A percentile compares a stretch with the other conserved stretches of the same genome.
Evolutionary conservation across 2,329 filamentous ascomycete genomes (phyloP).

Genomic region (Ceratocystis papillata): DNA sequence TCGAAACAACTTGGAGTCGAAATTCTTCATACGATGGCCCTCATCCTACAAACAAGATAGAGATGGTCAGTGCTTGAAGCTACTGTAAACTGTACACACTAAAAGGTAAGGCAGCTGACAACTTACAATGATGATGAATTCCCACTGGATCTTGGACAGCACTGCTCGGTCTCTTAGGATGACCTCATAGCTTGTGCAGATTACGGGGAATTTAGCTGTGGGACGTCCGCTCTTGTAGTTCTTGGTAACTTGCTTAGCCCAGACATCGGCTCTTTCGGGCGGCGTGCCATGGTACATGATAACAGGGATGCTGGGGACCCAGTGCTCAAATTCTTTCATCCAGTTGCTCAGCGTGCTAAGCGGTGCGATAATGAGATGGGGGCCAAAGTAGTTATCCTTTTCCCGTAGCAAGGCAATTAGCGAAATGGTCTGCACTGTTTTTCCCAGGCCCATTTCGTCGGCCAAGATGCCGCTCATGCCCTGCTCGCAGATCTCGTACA

Average conservation of each 20-base stretch:
- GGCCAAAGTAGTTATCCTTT: conserved; percentile 69
- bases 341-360: conserved; percentile 90
- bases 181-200: conserved; percentile 94
- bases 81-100: not conserved
- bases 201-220: conserved; percentile 62
- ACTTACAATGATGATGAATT: conserved; percentile 85
- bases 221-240: conserved; percentile 48
- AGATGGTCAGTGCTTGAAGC: conserved; percentile 12
- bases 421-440: conserved; percentile 84
- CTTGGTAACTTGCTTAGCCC: conserved; percentile 57
- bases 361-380: conserved; percentile 82
- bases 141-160: conserved; percentile 78
- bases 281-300: conserved; percentile 84
- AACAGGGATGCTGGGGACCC: conserved; percentile 80
- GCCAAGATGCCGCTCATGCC: conserved; percentile 85
- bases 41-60: conserved; percentile 54
- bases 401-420: conserved; percentile 80
- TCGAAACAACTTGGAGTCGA: conserved; percentile 82
- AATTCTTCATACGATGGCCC: conserved; percentile 93
- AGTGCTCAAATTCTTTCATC: conserved; percentile 85
- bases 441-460: conserved; percentile 87
- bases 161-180: conserved; percentile 80
- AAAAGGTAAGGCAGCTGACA: not conserved
- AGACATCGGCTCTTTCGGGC: conserved; percentile 63
- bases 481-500: conserved; percentile 70